Percentiles rank a stretch among this genome's conserved stretches.
phyloP scores from a whole-genome alignment of 495 filamentous ascomycete species.

The Parathielavia appendiculata region DNA sequence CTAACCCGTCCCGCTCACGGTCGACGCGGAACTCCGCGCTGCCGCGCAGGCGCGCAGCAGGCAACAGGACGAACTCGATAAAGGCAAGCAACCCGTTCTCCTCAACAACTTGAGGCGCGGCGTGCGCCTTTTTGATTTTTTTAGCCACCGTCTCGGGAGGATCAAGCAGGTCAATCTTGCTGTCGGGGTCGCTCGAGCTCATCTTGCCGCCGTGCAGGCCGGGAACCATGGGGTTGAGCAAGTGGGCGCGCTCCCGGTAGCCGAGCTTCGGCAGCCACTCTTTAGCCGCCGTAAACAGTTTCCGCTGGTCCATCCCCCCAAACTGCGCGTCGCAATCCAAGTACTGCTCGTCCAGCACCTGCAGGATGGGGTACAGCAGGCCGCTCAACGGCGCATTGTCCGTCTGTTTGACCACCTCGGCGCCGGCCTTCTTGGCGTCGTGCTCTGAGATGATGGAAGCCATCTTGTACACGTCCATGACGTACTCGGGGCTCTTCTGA shows the following conservation, averaged over 20 bases:
- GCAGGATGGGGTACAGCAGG: slow-evolving; percentile 82
- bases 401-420: slow-evolving; percentile 89
- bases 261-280: slow-evolving; percentile 68
- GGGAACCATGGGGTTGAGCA: slow-evolving; percentile 88
- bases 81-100: slow-evolving; percentile 81
- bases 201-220: slow-evolving; percentile 81
- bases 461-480: slow-evolving; percentile 68
- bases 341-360: slow-evolving; percentile 88
- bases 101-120: slow-evolving; percentile 67
- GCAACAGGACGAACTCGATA: slow-evolving; percentile 78
- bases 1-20: slow-evolving; percentile 57
- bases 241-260: slow-evolving; percentile 71
- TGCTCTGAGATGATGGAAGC: slow-evolving; percentile 52
- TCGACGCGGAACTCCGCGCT: slow-evolving; percentile 52
- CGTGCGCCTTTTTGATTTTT: slow-evolving; percentile 80
- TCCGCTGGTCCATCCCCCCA: slow-evolving; percentile 80
- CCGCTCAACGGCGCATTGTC: slow-evolving; percentile 68
- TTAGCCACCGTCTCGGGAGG: slow-evolving; percentile 59
- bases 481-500: slow-evolving; percentile 64
- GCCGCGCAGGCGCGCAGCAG: slow-evolving; percentile 53
- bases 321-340: slow-evolving; percentile 78
- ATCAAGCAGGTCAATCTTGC: slow-evolving; percentile 91
- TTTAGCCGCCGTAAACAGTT: slow-evolving; percentile 78
- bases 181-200: slow-evolving; percentile 58
- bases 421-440: slow-evolving; percentile 80